Percentiles rank a stretch among this genome's conserved stretches.
phyloP scores from a whole-genome alignment of 2,329 filamentous ascomycete genomes.

The Aspergillus ochraceoroseus region DNA sequence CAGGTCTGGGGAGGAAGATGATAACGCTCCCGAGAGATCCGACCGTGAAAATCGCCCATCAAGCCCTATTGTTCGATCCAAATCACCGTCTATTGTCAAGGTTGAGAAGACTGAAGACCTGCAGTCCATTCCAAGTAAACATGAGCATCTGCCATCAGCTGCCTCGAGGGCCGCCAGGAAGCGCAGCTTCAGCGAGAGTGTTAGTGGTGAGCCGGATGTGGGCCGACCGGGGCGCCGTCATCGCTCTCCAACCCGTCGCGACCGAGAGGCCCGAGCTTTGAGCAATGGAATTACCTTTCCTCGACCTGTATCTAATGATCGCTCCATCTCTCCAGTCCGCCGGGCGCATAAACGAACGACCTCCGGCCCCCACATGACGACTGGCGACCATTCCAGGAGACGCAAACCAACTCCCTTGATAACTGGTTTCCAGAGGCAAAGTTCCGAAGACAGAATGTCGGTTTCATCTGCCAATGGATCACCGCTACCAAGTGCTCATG shows the following conservation, averaged over 20 bases:
- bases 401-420: constrained; percentile 42
- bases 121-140: constrained; percentile 23
- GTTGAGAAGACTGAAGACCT: constrained; percentile 35
- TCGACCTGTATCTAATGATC: constrained; percentile 31
- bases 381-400: constrained; percentile 24
- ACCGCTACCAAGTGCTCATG: constrained; percentile 38
- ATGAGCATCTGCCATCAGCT: constrained; percentile 18
- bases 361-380: constrained; percentile 32
- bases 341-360: constrained; percentile 36
- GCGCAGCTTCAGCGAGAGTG: constrained; percentile 37
- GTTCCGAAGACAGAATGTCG: constrained; percentile 45
- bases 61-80: constrained; percentile 25
- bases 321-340: constrained; percentile 36
- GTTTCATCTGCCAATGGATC: constrained; percentile 45
- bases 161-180: constrained; percentile 29
- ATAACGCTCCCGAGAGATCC: constrained; percentile 23
- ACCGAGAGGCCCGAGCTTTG: constrained; percentile 27
- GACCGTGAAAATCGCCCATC: constrained; percentile 23
- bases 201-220: constrained; percentile 30
- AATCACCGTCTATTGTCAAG: constrained; percentile 36
- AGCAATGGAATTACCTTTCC: constrained; percentile 26
- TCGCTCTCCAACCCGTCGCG: constrained; percentile 17
- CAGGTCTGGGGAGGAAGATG: constrained; percentile 30
- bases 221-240: constrained; percentile 23
- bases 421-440: constrained; percentile 41